Percentiles rank a stretch among this genome's conserved stretches.
Conservation (phyloP, 495 filamentous ascomycete genomes). For the Daldinia caldariorum region DNA sequence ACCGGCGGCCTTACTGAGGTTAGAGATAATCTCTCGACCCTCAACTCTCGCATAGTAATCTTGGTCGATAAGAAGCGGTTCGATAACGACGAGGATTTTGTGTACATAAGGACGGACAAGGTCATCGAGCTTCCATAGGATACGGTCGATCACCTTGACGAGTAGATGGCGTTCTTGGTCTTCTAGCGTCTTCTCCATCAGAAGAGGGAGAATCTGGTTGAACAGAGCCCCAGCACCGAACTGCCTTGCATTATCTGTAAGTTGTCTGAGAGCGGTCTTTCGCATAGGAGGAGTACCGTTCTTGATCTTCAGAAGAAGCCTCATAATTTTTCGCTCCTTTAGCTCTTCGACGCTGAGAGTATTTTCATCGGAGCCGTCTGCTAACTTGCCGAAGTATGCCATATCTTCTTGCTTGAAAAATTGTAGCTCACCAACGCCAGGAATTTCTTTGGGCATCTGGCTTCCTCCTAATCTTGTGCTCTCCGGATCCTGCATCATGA, state of each 20-base stretch:
- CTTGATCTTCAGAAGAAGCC: slow-evolving; percentile 96
- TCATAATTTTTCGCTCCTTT: slow-evolving; percentile 98
- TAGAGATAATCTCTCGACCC: slow-evolving; percentile 98
- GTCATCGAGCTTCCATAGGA: slow-evolving; percentile 98
- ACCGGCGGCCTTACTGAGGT: slow-evolving; percentile 94
- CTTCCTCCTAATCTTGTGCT: slow-evolving; percentile 82
- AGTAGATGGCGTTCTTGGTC: slow-evolving; percentile 98
- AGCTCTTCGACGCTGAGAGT: slow-evolving; percentile 91
- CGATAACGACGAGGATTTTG: slow-evolving; percentile 98
- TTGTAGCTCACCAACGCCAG: slow-evolving; percentile 95
- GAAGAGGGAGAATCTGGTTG: slow-evolving; percentile 94
- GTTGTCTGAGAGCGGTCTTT: slow-evolving; percentile 97
- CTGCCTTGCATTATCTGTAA: slow-evolving; percentile 97
- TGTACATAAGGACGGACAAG: slow-evolving; percentile 96
- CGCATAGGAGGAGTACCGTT: slow-evolving; percentile 99
- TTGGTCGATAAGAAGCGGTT: slow-evolving; percentile 97
- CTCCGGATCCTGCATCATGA: slow-evolving; percentile 98
- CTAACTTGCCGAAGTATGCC: slow-evolving; percentile 98
- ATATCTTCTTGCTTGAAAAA: slow-evolving; percentile 99
- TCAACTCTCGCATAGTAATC: slow-evolving; percentile 99
- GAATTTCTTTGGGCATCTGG: slow-evolving; percentile 94
- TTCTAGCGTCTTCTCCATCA: slow-evolving; percentile 99
- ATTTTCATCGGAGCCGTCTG: slow-evolving; percentile 94
- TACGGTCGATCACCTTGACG: slow-evolving; percentile 98
- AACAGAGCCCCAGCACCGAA: slow-evolving; percentile 96